Evolutionary conservation across 2,329 filamentous ascomycete species (phyloP).

Genomic region (Fusarium sp.): DNA sequence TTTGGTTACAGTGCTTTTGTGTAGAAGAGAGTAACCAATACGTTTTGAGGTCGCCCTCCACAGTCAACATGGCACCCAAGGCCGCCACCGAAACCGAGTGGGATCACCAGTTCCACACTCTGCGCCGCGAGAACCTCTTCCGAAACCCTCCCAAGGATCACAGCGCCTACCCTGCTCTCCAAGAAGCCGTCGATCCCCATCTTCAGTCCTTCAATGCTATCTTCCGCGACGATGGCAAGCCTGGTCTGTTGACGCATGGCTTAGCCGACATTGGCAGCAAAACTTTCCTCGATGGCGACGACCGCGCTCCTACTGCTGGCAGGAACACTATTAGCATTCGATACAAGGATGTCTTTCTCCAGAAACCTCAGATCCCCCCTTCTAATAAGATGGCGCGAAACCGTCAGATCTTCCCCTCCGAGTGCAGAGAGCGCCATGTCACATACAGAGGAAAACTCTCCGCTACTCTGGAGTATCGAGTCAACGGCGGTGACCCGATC

Average conservation of each 20-base stretch:
- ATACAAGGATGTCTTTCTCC: slow-evolving; percentile 83
- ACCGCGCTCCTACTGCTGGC: slow-evolving; percentile 66
- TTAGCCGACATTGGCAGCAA: slow-evolving; percentile 92
- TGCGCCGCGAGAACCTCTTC: slow-evolving; percentile 90
- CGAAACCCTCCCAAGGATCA: slow-evolving; percentile 87
- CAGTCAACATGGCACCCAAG: slow-evolving; percentile 63
- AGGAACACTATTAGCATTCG: slow-evolving; percentile 83
- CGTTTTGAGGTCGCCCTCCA: slow-evolving; percentile 17
- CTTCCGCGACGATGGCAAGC: slow-evolving; percentile 76
- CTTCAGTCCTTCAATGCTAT: slow-evolving; percentile 96
- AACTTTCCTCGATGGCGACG: slow-evolving; percentile 85
- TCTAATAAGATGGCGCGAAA: slow-evolving; percentile 87
- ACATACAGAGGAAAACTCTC: slow-evolving; percentile 90
- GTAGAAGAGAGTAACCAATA: background rate
- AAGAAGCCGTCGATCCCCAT: slow-evolving; percentile 88
- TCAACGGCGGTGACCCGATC: slow-evolving; percentile 88
- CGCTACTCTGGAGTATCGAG: slow-evolving; percentile 83
- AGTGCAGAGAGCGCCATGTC: slow-evolving; percentile 93
- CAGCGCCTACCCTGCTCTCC: slow-evolving; percentile 87
- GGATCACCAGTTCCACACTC: slow-evolving; percentile 87
- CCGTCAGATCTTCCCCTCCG: slow-evolving; percentile 88
- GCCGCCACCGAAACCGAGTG: slow-evolving; percentile 76
- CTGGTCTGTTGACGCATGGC: slow-evolving; percentile 73
- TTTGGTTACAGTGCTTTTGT: slow-evolving; percentile 4
- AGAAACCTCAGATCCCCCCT: slow-evolving; percentile 82